Evolutionary conservation across 1,284 basidiomycete species (phyloP).

Genomic region (Ustilago curta): DNA sequence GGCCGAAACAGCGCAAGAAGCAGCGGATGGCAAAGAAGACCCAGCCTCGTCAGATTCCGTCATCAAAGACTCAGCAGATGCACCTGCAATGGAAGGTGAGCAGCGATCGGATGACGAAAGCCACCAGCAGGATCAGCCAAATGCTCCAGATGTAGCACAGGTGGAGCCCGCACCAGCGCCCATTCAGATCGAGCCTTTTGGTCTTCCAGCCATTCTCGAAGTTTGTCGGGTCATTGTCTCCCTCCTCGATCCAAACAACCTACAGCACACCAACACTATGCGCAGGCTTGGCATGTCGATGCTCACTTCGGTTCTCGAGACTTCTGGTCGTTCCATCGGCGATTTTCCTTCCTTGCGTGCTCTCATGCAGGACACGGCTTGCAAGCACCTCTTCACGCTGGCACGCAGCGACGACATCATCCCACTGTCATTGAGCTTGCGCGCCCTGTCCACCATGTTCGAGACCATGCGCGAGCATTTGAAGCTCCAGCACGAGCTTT

Average conservation of each 20-base stretch:
- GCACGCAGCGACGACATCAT: conserved; percentile 79
- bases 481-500: conserved; percentile 96
- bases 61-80: neutral
- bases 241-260: conserved; percentile 91
- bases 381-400: conserved; percentile 87
- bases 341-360: conserved; percentile 77
- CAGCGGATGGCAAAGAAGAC: neutral
- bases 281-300: conserved; percentile 88
- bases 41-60: neutral
- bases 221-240: conserved; percentile 93
- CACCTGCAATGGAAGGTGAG: neutral
- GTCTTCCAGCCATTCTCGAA: conserved; percentile 91
- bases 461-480: conserved; percentile 87
- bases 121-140: neutral
- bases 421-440: conserved; percentile 83
- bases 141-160: neutral
- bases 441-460: conserved; percentile 87
- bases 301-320: conserved; percentile 89
- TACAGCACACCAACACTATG: conserved; percentile 95
- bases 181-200: conserved; percentile 74
- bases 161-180: conserved; percentile 6
- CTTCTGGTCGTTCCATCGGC: conserved; percentile 79
- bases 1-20: conserved; percentile 10
- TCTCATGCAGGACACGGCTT: conserved; percentile 86
- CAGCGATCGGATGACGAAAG: conserved; percentile 1